phyloP scores from a whole-genome alignment of 2,329 filamentous ascomycete species.

The Aspergillus sp. region DNA sequence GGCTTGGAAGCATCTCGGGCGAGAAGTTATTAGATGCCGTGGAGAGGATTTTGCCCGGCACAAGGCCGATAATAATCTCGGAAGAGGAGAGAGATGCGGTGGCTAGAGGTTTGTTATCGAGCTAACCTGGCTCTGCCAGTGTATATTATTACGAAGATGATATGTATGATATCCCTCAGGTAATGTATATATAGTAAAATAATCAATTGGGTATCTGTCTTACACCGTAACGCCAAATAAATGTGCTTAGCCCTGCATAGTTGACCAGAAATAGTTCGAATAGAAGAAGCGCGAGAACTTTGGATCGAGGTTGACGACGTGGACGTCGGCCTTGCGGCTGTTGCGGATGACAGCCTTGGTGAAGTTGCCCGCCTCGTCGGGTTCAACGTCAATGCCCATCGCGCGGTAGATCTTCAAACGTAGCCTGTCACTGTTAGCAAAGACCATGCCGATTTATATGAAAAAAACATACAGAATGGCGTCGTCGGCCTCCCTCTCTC shows the following conservation, averaged over 20 bases:
- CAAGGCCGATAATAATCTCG: conserved; percentile 24
- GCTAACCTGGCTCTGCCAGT: not conserved
- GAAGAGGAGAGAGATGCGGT: conserved; percentile 23
- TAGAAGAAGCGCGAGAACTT: conserved; percentile 92
- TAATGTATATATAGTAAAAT: not conserved
- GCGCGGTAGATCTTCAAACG: conserved; percentile 89
- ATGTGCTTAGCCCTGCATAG: conserved; percentile 56
- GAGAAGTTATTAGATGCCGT: conserved; percentile 30
- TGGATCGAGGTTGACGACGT: conserved; percentile 90
- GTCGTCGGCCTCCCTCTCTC: conserved; percentile 53
- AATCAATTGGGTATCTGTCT: conserved; percentile 16
- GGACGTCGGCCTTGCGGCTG: conserved; percentile 82
- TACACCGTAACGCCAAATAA: conserved; percentile 22
- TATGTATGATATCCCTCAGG: not conserved
- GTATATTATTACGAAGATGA: not conserved
- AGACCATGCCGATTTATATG: not conserved
- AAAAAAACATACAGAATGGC: conserved; percentile 44
- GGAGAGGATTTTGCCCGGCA: conserved; percentile 28
- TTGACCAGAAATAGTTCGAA: conserved; percentile 94
- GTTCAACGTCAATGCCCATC: conserved; percentile 86
- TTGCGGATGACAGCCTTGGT: conserved; percentile 83
- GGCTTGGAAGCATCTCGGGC: conserved; percentile 12
- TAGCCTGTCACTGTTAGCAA: conserved; percentile 50
- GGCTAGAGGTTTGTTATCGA: conserved; percentile 6
- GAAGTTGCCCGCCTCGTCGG: conserved; percentile 77